phyloP scores from a whole-genome alignment of 2,329 filamentous ascomycete species.

The Epichloe amarillans region DNA sequence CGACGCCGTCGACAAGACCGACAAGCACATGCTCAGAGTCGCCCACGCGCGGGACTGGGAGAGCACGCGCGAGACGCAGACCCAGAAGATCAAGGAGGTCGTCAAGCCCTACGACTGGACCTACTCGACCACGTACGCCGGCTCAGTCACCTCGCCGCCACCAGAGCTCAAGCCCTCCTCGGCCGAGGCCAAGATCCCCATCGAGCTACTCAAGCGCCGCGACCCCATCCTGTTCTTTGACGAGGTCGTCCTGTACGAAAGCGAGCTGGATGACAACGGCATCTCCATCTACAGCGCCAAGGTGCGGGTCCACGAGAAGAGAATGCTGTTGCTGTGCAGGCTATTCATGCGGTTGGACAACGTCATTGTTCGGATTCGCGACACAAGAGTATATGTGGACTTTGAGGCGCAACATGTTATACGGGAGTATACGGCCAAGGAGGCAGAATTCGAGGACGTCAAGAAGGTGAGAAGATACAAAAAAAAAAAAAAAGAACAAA shows the following conservation, averaged over 20 bases:
- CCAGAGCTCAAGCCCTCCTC: conserved; percentile 11
- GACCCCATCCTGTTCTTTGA: conserved; percentile 97
- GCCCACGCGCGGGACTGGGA: conserved; percentile 84
- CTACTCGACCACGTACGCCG: conserved; percentile 79
- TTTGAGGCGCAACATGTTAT: conserved; percentile 69
- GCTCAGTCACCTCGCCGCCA: conserved; percentile 33
- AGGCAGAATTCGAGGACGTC: conserved; percentile 66
- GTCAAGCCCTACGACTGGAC: conserved; percentile 98
- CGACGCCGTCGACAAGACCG: conserved; percentile 88
- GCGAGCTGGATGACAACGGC: conserved; percentile 94
- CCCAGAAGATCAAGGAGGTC: conserved; percentile 80
- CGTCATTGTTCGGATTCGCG: conserved; percentile 74
- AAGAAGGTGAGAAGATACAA: conserved; percentile 50
- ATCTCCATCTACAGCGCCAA: conserved; percentile 86
- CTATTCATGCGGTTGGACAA: conserved; percentile 91
- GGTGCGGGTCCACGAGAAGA: conserved; percentile 78
- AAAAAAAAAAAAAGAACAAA: too few species aligned
- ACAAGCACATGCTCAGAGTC: conserved; percentile 79
- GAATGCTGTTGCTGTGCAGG: conserved; percentile 71
- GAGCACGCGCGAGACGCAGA: conserved; percentile 54
- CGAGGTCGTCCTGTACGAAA: conserved; percentile 91
- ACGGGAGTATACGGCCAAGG: conserved; percentile 79
- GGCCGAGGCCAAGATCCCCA: conserved; percentile 48
- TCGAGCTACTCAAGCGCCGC: conserved; percentile 73
- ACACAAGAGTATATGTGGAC: conserved; percentile 86